These are phyloP conservation scores for Fusarium sp. DNA, from an alignment of 2,329 filamentous ascomycete species.

Conservation along the genomic window DNA sequence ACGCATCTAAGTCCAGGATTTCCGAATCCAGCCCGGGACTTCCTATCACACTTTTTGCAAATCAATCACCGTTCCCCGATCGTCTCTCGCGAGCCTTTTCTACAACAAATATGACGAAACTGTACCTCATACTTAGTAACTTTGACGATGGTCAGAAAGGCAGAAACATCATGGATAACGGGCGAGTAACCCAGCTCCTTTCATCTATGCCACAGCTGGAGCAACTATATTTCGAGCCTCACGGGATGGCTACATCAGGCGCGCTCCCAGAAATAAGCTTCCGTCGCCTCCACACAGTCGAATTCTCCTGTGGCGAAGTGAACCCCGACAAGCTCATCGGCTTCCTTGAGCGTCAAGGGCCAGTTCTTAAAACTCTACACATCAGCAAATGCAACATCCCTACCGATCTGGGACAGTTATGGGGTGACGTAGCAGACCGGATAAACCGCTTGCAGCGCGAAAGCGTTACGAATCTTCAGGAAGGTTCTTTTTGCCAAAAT, in stretches of 20 bases:
- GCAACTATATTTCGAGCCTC: neutral
- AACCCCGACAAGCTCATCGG: neutral
- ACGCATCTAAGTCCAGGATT: too few species aligned
- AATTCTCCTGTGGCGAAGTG: neutral
- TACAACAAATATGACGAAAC: neutral
- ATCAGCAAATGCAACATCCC: neutral
- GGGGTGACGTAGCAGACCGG: neutral
- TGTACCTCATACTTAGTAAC: neutral
- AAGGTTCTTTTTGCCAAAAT: too few species aligned
- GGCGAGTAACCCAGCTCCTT: neutral
- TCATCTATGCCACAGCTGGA: neutral
- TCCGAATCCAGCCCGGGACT: neutral
- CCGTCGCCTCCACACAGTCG: fast-evolving
- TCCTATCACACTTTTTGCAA: neutral
- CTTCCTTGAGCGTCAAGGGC: neutral
- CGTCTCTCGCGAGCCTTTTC: neutral
- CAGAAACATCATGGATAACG: neutral
- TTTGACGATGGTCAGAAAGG: neutral
- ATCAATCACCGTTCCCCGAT: neutral
- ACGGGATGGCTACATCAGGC: neutral
- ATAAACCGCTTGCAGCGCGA: neutral
- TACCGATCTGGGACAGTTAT: neutral
- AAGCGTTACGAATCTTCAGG: neutral
- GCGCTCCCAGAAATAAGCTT: neutral
- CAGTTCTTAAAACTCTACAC: fast-evolving